Conservation (phyloP, 768 basidiomycete genomes). For the Podaxis sp. region DNA sequence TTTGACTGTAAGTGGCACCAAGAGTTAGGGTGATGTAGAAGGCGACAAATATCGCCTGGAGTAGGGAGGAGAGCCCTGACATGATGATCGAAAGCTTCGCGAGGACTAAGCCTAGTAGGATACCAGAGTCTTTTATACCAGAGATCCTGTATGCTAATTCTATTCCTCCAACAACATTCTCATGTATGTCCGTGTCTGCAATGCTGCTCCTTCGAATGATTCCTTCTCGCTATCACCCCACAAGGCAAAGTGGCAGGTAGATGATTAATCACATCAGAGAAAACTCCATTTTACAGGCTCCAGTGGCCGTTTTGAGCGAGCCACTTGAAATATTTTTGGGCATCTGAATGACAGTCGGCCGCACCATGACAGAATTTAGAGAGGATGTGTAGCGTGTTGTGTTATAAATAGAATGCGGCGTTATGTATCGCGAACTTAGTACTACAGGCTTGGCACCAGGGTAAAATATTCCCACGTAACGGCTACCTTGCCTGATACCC, state of each 20-base stretch:
- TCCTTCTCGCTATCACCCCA: neutral
- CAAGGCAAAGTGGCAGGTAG: neutral
- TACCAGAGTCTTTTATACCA: neutral
- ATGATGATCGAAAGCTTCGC: neutral
- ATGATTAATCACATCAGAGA: neutral
- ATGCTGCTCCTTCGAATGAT: neutral
- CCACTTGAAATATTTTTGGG: neutral
- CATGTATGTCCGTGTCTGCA: neutral
- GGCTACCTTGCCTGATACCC: too few relatives aligned
- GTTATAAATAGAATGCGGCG: neutral
- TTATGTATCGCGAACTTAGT: too few relatives aligned
- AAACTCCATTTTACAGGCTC: neutral
- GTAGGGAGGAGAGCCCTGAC: neutral
- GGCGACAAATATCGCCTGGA: neutral
- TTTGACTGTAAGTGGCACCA: constrained; percentile 40
- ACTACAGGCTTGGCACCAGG: too few relatives aligned
- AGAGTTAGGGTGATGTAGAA: constrained; percentile 6
- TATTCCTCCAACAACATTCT: neutral
- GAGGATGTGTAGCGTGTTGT: neutral
- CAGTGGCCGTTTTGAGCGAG: neutral
- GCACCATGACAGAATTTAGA: neutral
- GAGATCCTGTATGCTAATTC: neutral
- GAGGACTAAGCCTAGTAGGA: neutral
- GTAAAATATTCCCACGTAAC: too few relatives aligned
- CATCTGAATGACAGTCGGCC: neutral